Conservation (phyloP, 1,284 basidiomycete genomes). For the Cryptococcus sp. region DNA sequence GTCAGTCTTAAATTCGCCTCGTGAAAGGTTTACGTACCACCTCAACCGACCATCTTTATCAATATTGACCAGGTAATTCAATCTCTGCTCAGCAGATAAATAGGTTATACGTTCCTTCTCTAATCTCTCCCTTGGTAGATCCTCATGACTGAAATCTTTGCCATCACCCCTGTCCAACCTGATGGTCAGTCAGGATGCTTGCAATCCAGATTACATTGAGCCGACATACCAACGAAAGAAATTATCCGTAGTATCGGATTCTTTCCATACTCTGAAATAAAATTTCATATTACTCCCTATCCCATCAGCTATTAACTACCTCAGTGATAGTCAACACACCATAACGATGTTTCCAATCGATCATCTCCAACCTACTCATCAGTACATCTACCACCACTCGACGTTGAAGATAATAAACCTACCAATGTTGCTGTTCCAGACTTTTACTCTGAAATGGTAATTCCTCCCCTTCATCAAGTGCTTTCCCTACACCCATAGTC, state of each 20-base stretch:
- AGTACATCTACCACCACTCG: neutral
- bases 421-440: slow-evolving; percentile 39
- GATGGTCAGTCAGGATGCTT: too few relatives aligned
- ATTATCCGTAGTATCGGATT: slow-evolving; percentile 61
- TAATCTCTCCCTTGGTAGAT: slow-evolving; percentile 63
- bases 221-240: slow-evolving; percentile 62
- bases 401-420: neutral
- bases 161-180: slow-evolving; percentile 71
- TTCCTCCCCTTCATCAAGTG: slow-evolving; percentile 22
- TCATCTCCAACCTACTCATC: slow-evolving; percentile 56
- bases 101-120: slow-evolving; percentile 59
- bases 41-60: slow-evolving; percentile 61
- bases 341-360: slow-evolving; percentile 57
- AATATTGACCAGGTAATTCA: slow-evolving; percentile 66
- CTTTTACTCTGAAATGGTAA: slow-evolving; percentile 28
- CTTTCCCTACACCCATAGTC: slow-evolving; percentile 14
- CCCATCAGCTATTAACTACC: slow-evolving; percentile 2
- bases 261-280: slow-evolving; percentile 62
- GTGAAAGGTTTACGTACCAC: slow-evolving; percentile 51
- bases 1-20: neutral
- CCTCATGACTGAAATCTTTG: slow-evolving; percentile 59
- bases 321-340: slow-evolving; percentile 8
- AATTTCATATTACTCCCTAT: slow-evolving; percentile 49
- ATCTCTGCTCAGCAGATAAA: slow-evolving; percentile 62
- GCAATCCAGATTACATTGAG: slow-evolving; percentile 1